Evolutionary conservation across 768 basidiomycete species (phyloP).

Genomic region (Calocybe cyanea): DNA sequence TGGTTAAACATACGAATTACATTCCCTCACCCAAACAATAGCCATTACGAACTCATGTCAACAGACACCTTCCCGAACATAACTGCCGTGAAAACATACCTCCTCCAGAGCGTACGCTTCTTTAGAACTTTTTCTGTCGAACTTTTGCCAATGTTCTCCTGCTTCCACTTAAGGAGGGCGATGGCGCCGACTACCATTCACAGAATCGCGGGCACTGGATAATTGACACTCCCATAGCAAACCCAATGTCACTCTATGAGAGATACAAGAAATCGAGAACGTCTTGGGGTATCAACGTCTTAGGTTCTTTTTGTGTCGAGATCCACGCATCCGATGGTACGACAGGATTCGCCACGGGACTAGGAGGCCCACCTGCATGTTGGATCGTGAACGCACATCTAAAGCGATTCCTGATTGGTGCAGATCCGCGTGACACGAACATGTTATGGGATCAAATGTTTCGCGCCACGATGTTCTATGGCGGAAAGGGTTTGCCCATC

Average conservation of each 20-base stretch:
- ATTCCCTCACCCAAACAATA: neutral
- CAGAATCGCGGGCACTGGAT: conserved; percentile 24
- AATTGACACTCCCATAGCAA: conserved; percentile 21
- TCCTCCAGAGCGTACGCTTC: conserved; percentile 3
- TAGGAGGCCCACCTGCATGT: conserved; percentile 28
- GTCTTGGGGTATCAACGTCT: conserved; percentile 26
- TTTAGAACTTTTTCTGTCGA: neutral
- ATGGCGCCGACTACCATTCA: conserved; percentile 11
- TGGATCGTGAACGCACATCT: conserved; percentile 28
- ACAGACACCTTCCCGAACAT: conserved; percentile 8
- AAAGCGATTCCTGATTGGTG: conserved; percentile 25
- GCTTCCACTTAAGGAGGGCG: conserved; percentile 3
- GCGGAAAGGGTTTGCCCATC: conserved; percentile 26
- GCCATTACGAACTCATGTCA: neutral
- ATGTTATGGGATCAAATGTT: conserved; percentile 28
- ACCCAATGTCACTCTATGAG: conserved; percentile 15
- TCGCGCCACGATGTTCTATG: conserved; percentile 26
- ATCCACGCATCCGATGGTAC: conserved; percentile 27
- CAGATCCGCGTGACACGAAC: conserved; percentile 25
- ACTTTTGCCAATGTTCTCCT: neutral
- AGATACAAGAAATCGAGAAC: conserved; percentile 24
- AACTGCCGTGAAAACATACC: conserved; percentile 9
- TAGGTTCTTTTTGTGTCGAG: conserved; percentile 27
- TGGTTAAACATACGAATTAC: neutral
- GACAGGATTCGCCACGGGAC: conserved; percentile 25